These are phyloP conservation scores for Trichoderma hamatum DNA, from an alignment of 2,329 filamentous ascomycete species.

Conservation along the genomic window DNA sequence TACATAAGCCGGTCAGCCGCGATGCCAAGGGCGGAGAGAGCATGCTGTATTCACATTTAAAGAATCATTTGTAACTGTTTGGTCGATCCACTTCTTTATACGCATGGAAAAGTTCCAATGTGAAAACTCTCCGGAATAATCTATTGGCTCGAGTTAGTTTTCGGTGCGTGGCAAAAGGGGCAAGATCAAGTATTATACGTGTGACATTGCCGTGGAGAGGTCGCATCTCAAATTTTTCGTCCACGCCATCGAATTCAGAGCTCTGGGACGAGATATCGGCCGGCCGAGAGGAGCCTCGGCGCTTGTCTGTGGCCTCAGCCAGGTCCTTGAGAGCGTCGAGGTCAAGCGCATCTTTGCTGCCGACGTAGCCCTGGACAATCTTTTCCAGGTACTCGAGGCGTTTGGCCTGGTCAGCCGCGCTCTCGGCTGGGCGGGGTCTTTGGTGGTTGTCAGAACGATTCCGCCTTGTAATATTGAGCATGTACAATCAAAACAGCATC, in stretches of 20 bases:
- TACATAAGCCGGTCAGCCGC: slow-evolving; percentile 24
- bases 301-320: slow-evolving; percentile 17
- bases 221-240: slow-evolving; percentile 26
- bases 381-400: slow-evolving; percentile 25
- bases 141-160: slow-evolving; percentile 35
- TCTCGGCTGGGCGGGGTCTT: slow-evolving; percentile 11
- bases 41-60: slow-evolving; percentile 35
- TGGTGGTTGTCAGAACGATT: not conserved
- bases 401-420: slow-evolving; percentile 22
- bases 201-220: slow-evolving; percentile 12
- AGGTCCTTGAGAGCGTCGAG: slow-evolving; percentile 26
- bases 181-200: slow-evolving; percentile 1
- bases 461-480: not conserved
- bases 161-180: not conserved
- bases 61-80: slow-evolving; percentile 38
- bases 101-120: slow-evolving; percentile 58
- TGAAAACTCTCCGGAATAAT: slow-evolving; percentile 57
- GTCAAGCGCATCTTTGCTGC: slow-evolving; percentile 22
- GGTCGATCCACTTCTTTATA: slow-evolving; percentile 54
- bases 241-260: slow-evolving; percentile 32
- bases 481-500: not conserved
- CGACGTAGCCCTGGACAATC: slow-evolving; percentile 27
- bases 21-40: not conserved
- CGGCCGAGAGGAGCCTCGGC: slow-evolving; percentile 1
- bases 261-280: slow-evolving; percentile 25